These are phyloP conservation scores for Acanthamoeba lenticulata DNA, from an alignment of 208 protist genomes.

Conservation along the genomic window DNA sequence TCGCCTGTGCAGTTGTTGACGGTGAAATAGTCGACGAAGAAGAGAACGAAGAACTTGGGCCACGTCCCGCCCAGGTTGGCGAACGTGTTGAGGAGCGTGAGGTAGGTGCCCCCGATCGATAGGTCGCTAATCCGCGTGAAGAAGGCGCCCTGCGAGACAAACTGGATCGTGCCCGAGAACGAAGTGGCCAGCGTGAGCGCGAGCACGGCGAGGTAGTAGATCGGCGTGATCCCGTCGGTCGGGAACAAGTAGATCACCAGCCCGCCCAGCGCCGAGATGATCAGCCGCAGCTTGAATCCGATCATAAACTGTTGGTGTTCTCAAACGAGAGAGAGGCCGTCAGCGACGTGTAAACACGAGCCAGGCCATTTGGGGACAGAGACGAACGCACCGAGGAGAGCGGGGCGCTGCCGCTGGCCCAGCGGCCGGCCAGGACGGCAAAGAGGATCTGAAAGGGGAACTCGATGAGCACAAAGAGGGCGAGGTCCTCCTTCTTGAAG, in stretches of 20 bases:
- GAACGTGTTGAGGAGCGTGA: slow-evolving; percentile 83
- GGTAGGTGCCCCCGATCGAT: slow-evolving; percentile 80
- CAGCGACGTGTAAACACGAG: not conserved
- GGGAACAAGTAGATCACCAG: slow-evolving; percentile 66
- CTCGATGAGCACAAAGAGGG: slow-evolving; percentile 72
- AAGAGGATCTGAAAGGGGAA: slow-evolving; percentile 77
- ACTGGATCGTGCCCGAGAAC: slow-evolving; percentile 53
- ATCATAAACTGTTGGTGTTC: not conserved
- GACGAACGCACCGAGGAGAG: not conserved
- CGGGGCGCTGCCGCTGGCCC: slow-evolving; percentile 25
- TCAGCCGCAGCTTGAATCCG: slow-evolving; percentile 23
- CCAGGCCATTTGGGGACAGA: not conserved
- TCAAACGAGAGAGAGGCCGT: too few species aligned
- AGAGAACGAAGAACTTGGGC: slow-evolving; percentile 75
- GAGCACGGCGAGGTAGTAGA: slow-evolving; percentile 16
- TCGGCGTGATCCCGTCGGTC: not conserved
- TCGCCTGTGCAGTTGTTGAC: slow-evolving; percentile 24
- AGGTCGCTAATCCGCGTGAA: slow-evolving; percentile 77
- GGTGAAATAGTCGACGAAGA: slow-evolving; percentile 57
- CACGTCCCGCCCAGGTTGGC: slow-evolving; percentile 78
- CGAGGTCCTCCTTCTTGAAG: slow-evolving; percentile 76
- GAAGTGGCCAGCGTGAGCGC: slow-evolving; percentile 45
- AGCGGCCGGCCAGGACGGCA: slow-evolving; percentile 68
- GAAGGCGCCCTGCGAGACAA: slow-evolving; percentile 76
- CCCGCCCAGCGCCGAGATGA: slow-evolving; percentile 21